Evolutionary conservation across 2,329 filamentous ascomycete species (phyloP).

Genomic region (Ophiostoma sp.): DNA sequence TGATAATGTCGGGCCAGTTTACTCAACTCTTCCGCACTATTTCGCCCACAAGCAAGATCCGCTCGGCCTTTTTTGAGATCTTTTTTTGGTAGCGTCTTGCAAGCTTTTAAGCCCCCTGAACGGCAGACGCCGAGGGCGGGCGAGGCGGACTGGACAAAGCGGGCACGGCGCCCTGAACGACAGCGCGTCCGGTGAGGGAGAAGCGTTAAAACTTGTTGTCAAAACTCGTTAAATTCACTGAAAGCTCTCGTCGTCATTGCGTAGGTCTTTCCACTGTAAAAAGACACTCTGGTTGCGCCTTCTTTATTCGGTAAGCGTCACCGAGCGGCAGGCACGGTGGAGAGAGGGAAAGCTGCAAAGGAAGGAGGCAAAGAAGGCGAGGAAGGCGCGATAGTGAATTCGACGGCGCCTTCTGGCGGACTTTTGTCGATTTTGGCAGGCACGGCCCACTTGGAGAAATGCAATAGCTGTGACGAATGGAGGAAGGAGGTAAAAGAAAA

Average conservation of each 20-base stretch:
- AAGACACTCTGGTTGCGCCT: not conserved
- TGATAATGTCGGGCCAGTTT: not conserved
- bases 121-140: slow-evolving; percentile 3
- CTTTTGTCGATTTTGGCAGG: not conserved
- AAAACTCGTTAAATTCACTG: not conserved
- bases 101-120: not conserved
- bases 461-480: not conserved
- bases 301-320: slow-evolving; percentile 8
- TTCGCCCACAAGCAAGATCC: slow-evolving; percentile 3
- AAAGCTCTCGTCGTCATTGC: not conserved
- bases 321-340: slow-evolving; percentile 4
- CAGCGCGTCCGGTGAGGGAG: slow-evolving; percentile 5
- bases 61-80: not conserved
- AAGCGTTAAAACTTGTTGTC: too few relatives aligned
- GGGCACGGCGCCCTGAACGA: not conserved
- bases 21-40: not conserved
- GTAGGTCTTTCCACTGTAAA: not conserved
- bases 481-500: not conserved
- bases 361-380: not conserved
- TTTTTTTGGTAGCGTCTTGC: not conserved
- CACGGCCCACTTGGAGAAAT: not conserved
- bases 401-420: not conserved
- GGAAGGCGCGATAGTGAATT: slow-evolving; percentile 12
- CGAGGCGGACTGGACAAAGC: not conserved
- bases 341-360: not conserved